Base-by-base conservation (phyloP, 306 rosid species). In the Notholithocarpus densiflorus region DNA sequence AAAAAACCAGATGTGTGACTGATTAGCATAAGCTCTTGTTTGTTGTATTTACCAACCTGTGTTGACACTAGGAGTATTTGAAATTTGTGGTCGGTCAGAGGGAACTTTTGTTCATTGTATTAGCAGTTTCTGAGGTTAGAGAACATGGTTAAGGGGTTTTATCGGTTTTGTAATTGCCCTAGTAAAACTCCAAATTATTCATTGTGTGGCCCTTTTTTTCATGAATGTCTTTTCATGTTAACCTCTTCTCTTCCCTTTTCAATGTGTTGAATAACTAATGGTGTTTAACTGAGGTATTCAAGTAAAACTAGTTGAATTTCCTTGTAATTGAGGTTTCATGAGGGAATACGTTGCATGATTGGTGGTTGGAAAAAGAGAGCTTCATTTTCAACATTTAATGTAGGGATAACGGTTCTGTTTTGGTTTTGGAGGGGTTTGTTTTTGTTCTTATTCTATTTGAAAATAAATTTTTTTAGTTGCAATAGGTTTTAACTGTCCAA, bases 21-120 rank as follows among this genome's bases (percentile, higher is more conserved):
- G 86, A 57, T 80, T 74, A 74, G 72, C 43, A 62, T 65, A 75
- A 75, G 77, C 76, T 85, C 10, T n/a, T 81, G 73, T 32, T 75
- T 85, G 45, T 72, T 75, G 81, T 88, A 81, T 59, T 48, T 81
- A 51, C 72, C 85, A 73, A 68, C 55, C 76, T 73, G 79, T 87
- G 65, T 82, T 68, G 72, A 73, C 51, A 29, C 73, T 83, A 72
- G 82, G 72, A 78, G 60, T 72, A 69, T 68, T 78, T 70, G 78
- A 32, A 73, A 52, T 77, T 89, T 84, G 87, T 76, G 87, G 76
- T 85, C 57, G 15, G 68, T 48, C 48, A 64, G 74, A 53, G 77
- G 65, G n/a, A 55, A 68, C 81, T 75, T 84, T 75, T 61, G 48
- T 53, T 59, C 57, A 31, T 81, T 77, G 56, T 84, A 34, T 81